phyloP scores from a whole-genome alignment of 257 asterid species.

The Capsicum chinense region DNA sequence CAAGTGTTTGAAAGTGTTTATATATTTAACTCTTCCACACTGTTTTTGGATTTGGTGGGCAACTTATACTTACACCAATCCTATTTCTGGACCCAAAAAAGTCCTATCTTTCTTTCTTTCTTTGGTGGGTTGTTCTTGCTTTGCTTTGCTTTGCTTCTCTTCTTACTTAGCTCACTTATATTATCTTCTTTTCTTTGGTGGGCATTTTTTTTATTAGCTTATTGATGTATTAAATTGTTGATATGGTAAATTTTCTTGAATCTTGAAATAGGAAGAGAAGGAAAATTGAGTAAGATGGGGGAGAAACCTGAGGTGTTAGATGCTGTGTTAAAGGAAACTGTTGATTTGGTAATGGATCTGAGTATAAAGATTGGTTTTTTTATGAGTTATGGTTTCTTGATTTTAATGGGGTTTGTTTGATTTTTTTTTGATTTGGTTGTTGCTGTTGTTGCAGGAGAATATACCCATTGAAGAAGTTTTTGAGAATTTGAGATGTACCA shows the following conservation, averaged over 20 bases:
- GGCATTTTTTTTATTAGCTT: not conserved
- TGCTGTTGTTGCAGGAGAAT: constrained; percentile 71
- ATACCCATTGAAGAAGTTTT: constrained; percentile 95
- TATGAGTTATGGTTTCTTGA: constrained; percentile 8
- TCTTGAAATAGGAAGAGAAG: constrained; percentile 16
- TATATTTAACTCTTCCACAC: not conserved
- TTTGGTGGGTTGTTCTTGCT: constrained; percentile 22
- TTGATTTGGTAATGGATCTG: constrained; percentile 99
- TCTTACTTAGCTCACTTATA: not conserved
- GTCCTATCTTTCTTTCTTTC: constrained; percentile 30
- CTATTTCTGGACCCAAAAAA: constrained; percentile 15
- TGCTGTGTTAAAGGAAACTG: constrained; percentile 95
- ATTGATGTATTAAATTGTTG: not conserved
- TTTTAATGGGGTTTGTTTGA: constrained; percentile 22
- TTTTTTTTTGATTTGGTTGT: constrained; percentile 26
- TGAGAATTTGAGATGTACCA: constrained; percentile 93
- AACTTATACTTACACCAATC: not conserved
- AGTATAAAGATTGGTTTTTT: constrained; percentile 19
- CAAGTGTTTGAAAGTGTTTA: too few relatives aligned
- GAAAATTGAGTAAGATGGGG: constrained; percentile 50
- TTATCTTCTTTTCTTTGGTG: not conserved
- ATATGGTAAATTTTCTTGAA: constrained; percentile 24
- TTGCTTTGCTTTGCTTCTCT: constrained; percentile 19
- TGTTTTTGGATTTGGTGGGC: constrained; percentile 25
- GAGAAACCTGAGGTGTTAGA: constrained; percentile 94